A percentile compares a stretch with the other conserved stretches of the same genome.
phyloP scores from a whole-genome alignment of 208 protist species.

The Naegleria fowleri region DNA sequence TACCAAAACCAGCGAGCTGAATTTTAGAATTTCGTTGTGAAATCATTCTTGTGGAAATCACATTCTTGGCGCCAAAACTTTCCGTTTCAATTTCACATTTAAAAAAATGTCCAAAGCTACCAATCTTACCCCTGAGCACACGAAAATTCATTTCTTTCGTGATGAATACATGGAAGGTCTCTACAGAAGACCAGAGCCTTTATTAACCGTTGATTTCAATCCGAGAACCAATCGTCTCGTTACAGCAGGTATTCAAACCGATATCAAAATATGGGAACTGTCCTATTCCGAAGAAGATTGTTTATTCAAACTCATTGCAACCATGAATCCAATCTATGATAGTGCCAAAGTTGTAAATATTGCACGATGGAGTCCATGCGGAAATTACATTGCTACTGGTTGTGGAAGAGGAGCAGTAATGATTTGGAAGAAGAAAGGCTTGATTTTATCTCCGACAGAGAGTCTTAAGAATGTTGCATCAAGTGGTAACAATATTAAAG shows the following conservation, averaged over 20 bases:
- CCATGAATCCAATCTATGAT: not conserved
- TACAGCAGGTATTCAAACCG: constrained; percentile 5
- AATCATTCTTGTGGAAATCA: too few species aligned
- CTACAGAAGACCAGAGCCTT: not conserved
- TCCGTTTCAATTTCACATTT: too few species aligned
- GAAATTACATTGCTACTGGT: constrained; percentile 6
- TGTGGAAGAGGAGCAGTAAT: constrained; percentile 14
- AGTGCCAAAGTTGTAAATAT: not conserved
- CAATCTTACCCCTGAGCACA: not conserved
- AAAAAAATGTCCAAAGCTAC: not conserved
- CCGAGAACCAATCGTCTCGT: not conserved
- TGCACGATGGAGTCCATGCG: not conserved
- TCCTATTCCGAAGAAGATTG: not conserved
- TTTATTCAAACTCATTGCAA: not conserved
- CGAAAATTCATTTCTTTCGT: not conserved
- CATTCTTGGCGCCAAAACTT: too few species aligned
- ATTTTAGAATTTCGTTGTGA: too few species aligned
- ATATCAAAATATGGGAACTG: not conserved
- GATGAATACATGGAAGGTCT: not conserved
- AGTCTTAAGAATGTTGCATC: not conserved
- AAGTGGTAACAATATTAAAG: too few species aligned
- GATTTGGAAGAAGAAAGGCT: constrained; percentile 2
- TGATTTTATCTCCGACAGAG: not conserved
- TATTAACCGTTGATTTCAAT: not conserved
- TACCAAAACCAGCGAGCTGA: too few species aligned